These are phyloP conservation scores for Hortaea werneckii DNA, from an alignment of 2,329 filamentous ascomycete species.

Conservation along the genomic window DNA sequence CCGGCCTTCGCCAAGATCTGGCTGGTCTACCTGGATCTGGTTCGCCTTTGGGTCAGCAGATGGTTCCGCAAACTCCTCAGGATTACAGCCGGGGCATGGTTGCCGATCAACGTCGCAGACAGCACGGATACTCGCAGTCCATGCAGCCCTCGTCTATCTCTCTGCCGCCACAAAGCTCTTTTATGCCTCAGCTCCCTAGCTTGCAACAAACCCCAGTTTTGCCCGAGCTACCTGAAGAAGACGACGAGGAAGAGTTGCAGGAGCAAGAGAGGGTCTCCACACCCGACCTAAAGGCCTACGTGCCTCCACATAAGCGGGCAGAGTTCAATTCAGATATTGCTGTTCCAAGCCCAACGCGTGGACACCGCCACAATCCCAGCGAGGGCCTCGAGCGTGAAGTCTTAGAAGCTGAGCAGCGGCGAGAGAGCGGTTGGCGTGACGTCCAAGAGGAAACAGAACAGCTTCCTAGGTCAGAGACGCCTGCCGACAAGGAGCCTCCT, in stretches of 20 bases:
- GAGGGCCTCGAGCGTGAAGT: slow-evolving; percentile 73
- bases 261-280: slow-evolving; percentile 15
- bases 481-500: background rate
- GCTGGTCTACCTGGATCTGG: slow-evolving; percentile 30
- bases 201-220: slow-evolving; percentile 39
- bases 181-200: slow-evolving; percentile 27
- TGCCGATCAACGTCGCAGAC: slow-evolving; percentile 38
- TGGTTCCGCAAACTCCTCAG: slow-evolving; percentile 17
- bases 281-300: slow-evolving; percentile 18
- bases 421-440: slow-evolving; percentile 14
- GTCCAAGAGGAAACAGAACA: slow-evolving; percentile 11
- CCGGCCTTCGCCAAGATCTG: slow-evolving; percentile 21
- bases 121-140: slow-evolving; percentile 31
- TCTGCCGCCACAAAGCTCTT: slow-evolving; percentile 7
- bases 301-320: slow-evolving; percentile 23
- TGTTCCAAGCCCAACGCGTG: slow-evolving; percentile 47
- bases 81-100: slow-evolving; percentile 29
- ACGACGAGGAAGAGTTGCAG: slow-evolving; percentile 46
- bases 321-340: slow-evolving; percentile 40
- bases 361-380: slow-evolving; percentile 62
- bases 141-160: slow-evolving; percentile 7
- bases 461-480: background rate
- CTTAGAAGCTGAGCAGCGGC: slow-evolving; percentile 74
- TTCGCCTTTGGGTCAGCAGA: slow-evolving; percentile 49
- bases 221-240: slow-evolving; percentile 64